Evolutionary conservation across 192 early-diverging fungal genomes (phyloP).

Genomic region (Coemansia sp.): DNA sequence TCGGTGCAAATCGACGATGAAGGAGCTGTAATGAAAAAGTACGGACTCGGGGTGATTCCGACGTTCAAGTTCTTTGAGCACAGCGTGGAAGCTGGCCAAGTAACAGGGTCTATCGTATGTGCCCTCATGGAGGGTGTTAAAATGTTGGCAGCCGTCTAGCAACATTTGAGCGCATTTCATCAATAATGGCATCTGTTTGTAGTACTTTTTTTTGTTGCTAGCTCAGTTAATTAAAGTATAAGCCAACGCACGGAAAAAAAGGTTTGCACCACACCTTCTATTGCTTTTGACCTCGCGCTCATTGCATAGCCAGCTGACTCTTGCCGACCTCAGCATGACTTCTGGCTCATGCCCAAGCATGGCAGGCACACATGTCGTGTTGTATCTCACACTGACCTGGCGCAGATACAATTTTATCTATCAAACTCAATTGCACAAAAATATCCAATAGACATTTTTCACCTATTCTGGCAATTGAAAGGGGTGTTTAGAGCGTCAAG

Average conservation of each 20-base stretch:
- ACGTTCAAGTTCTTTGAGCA: conserved; percentile 75
- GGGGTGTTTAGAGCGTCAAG: neutral
- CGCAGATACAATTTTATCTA: conserved; percentile 8
- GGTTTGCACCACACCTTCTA: neutral
- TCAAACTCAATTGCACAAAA: neutral
- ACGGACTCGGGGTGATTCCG: conserved; percentile 67
- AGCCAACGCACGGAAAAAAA: neutral
- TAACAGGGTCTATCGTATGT: neutral
- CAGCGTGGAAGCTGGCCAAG: neutral
- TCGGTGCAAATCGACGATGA: conserved; percentile 84
- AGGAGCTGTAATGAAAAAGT: conserved; percentile 39
- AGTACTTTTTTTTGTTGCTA: neutral
- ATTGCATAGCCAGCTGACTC: conserved; percentile 1
- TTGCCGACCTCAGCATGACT: conserved; percentile 5
- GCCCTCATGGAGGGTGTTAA: neutral
- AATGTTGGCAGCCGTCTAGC: neutral
- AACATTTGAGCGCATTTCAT: neutral
- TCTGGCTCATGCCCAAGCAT: conserved; percentile 4
- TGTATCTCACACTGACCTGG: neutral
- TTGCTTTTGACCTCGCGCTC: neutral
- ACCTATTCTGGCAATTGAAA: neutral
- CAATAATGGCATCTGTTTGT: neutral
- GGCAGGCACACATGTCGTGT: neutral
- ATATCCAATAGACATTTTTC: neutral
- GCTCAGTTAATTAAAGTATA: neutral